A percentile compares a stretch with the other conserved stretches of the same genome.
Conservation (phyloP, 441 rosid species). For the Kokia cookei region DNA sequence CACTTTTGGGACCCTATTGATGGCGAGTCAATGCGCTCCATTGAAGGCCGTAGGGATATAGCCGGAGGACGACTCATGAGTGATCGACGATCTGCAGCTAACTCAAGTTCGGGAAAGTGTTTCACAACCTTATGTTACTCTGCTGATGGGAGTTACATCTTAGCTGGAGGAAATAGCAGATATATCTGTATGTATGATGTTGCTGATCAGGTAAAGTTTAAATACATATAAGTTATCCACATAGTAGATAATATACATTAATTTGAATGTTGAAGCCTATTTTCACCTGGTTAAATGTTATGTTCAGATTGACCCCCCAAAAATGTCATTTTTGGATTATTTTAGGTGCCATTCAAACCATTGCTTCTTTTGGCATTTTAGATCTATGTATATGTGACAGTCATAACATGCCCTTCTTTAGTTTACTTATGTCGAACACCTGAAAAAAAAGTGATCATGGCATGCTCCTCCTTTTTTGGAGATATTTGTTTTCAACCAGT, state of each 20-base stretch:
- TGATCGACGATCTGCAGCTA: conserved; percentile 89
- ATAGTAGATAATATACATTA: background rate
- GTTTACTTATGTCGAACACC: background rate
- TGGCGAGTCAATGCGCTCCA: conserved; percentile 84
- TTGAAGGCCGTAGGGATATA: conserved; percentile 95
- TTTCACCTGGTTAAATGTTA: background rate
- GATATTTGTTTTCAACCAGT: background rate
- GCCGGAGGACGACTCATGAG: conserved; percentile 94
- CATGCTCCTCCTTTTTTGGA: background rate
- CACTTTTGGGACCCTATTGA: conserved; percentile 96
- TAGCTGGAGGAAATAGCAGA: conserved; percentile 97
- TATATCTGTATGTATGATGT: conserved; percentile 96
- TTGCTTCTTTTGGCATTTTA: background rate
- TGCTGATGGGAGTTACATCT: conserved; percentile 91
- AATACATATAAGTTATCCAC: background rate
- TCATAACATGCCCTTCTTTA: background rate
- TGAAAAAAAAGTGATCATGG: background rate
- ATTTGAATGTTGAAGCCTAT: background rate
- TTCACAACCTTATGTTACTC: conserved; percentile 87
- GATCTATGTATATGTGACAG: background rate
- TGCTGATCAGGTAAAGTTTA: conserved; percentile 77
- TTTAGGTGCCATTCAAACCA: background rate
- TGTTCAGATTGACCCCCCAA: background rate
- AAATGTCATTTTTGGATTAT: background rate
- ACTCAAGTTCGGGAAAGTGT: conserved; percentile 92